phyloP scores from a whole-genome alignment of 768 basidiomycete genomes.

The Xerocomellus intermedius region DNA sequence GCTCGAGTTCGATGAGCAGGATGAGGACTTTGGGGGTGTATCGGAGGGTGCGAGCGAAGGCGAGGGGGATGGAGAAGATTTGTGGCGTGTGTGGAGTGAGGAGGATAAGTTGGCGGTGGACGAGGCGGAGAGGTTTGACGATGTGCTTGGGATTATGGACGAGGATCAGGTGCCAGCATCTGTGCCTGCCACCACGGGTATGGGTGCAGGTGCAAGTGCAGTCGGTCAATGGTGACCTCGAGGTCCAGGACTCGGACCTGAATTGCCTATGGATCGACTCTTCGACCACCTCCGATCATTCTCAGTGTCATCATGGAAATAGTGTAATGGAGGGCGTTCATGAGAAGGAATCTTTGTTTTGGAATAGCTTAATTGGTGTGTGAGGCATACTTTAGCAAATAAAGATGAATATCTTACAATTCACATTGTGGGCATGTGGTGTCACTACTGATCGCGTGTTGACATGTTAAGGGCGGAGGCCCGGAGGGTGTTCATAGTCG shows the following conservation, averaged over 20 bases:
- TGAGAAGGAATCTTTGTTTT: too few relatives aligned
- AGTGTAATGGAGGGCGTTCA: too few relatives aligned
- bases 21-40: constrained; percentile 52
- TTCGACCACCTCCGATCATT: neutral
- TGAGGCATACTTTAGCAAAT: too few relatives aligned
- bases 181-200: neutral
- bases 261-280: neutral
- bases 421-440: too few relatives aligned
- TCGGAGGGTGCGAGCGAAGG: neutral
- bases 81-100: constrained; percentile 28
- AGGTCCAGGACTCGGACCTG: too few relatives aligned
- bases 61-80: constrained; percentile 15
- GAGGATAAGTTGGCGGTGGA: constrained; percentile 32
- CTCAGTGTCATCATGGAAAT: too few relatives aligned
- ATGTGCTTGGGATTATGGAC: constrained; percentile 34
- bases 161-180: constrained; percentile 30
- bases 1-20: constrained; percentile 66
- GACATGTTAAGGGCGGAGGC: too few relatives aligned
- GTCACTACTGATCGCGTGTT: too few relatives aligned
- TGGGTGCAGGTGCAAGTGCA: neutral
- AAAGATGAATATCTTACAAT: too few relatives aligned
- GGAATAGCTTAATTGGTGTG: too few relatives aligned
- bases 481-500: too few relatives aligned
- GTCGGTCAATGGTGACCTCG: neutral
- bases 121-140: constrained; percentile 33